A percentile compares a stretch with the other conserved stretches of the same genome.
These are phyloP conservation scores for Penicillium crystallinum DNA, from an alignment of 495 filamentous ascomycete genomes.

Conservation along the genomic window DNA sequence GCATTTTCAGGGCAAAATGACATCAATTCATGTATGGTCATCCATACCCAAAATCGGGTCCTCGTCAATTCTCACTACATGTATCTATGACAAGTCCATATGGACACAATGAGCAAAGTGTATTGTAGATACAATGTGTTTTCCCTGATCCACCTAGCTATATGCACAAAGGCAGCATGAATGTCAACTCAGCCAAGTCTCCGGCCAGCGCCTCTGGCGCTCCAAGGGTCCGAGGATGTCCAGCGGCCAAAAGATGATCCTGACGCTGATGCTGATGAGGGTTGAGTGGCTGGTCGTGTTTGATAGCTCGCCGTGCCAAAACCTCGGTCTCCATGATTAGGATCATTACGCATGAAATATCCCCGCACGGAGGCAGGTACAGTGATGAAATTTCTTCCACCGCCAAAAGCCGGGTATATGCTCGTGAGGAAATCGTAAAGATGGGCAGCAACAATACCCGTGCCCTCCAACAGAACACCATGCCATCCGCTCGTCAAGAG, in stretches of 20 bases:
- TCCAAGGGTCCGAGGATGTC: slow-evolving; percentile 51
- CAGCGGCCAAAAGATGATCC: slow-evolving; percentile 24
- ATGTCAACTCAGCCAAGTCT: slow-evolving; percentile 48
- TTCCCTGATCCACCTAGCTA: background rate
- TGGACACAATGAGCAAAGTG: background rate
- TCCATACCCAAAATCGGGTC: background rate
- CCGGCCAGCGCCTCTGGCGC: slow-evolving; percentile 58
- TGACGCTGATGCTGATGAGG: slow-evolving; percentile 20
- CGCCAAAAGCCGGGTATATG: slow-evolving; percentile 78
- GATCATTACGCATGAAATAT: slow-evolving; percentile 48
- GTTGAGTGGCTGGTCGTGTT: slow-evolving; percentile 11
- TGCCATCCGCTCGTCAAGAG: slow-evolving; percentile 51
- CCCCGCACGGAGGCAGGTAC: slow-evolving; percentile 64
- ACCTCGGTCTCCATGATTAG: slow-evolving; percentile 27
- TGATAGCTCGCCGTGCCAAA: slow-evolving; percentile 57
- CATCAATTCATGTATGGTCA: too few species aligned
- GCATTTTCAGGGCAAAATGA: background rate
- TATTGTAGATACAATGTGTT: background rate
- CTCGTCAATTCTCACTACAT: background rate
- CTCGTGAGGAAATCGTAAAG: slow-evolving; percentile 79
- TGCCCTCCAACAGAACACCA: slow-evolving; percentile 50
- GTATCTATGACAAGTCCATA: background rate
- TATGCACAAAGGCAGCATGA: background rate
- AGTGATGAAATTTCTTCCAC: slow-evolving; percentile 62
- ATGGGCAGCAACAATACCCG: slow-evolving; percentile 76